Base-by-base conservation (phyloP, 768 basidiomycete genomes). In the Stropharia rugosoannulata region DNA sequence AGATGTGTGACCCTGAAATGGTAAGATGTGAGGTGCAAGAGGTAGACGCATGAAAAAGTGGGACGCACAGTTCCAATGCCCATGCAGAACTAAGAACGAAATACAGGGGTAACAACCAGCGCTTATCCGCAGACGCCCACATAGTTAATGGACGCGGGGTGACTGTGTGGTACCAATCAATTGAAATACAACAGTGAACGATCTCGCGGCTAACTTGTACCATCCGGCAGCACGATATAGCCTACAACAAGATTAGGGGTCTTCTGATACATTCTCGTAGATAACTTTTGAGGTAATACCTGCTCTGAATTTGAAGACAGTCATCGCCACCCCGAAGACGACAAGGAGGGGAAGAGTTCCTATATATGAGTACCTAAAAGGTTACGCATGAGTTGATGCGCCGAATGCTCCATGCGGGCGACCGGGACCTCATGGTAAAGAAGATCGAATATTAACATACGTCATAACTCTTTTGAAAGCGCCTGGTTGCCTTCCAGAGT, bases 391-490 rank as follows among this genome's bases (percentile, higher is more conserved):
- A 59, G 56, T 41, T 39, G 48, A 15, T 58, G n/a, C 29, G 29
- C 22, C 16, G 50, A 52, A 55, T 19, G 54, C 46, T 51, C 60
- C 64, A 63, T 65, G 59, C 50, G 49, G 59, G 19, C 45, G 38
- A 46, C 32, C 36, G 16, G 36, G 6, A 10, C 32, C 45, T 45
- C 50, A 51, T 27, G 16, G 56, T 53, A 38, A 44, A 18, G 29
- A 49, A 32, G 37, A 41, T 43, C 55, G 22, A 45, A 35, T 38
- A 16, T 35, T 41, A 38, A 76, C 84, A 65, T 65, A 91, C 89
- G 89, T 93, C 91, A 93, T 93, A 65, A 93, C 79, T 49, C 92
- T 80, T 72, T 89, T 92, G 80, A 93, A 93, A 11, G 90, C 84
- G 54, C 91, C 91, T 54, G 87, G 88, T 67, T 89, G 88, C 50